Conservation (phyloP, 306 rosid species). For the Prunus padus region DNA sequence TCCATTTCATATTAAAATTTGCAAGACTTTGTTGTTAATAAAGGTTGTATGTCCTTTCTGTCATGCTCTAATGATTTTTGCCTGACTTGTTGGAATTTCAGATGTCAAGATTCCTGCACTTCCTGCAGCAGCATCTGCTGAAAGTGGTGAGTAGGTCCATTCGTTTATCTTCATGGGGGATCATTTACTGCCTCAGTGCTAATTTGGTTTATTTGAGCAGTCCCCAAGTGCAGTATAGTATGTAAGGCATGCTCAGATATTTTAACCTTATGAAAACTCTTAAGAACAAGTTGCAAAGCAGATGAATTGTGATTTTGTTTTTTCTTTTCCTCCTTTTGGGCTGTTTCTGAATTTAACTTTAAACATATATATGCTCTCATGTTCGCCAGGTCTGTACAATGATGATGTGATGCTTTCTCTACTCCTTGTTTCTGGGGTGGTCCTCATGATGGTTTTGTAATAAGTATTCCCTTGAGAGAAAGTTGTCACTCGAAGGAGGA, state of each 20-base stretch:
- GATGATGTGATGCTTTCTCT: constrained; percentile 28
- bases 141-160: constrained; percentile 46
- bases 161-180: neutral
- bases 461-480: constrained; percentile 13
- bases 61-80: constrained; percentile 13
- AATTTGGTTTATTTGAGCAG: neutral
- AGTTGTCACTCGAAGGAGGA: constrained; percentile 22
- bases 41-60: neutral
- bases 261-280: neutral
- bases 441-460: constrained; percentile 41
- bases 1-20: neutral
- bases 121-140: constrained; percentile 88
- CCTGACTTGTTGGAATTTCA: constrained; percentile 37
- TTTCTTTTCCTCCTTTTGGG: neutral
- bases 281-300: neutral
- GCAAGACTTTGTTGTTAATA: neutral
- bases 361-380: constrained; percentile 7
- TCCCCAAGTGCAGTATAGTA: neutral
- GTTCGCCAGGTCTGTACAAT: constrained; percentile 54
- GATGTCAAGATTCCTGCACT: constrained; percentile 95
- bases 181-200: neutral
- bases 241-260: neutral
- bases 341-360: neutral
- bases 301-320: neutral
- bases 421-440: constrained; percentile 46